Evolutionary conservation across 306 rosid genomes (phyloP).

Genomic region (Datisca glomerata): DNA sequence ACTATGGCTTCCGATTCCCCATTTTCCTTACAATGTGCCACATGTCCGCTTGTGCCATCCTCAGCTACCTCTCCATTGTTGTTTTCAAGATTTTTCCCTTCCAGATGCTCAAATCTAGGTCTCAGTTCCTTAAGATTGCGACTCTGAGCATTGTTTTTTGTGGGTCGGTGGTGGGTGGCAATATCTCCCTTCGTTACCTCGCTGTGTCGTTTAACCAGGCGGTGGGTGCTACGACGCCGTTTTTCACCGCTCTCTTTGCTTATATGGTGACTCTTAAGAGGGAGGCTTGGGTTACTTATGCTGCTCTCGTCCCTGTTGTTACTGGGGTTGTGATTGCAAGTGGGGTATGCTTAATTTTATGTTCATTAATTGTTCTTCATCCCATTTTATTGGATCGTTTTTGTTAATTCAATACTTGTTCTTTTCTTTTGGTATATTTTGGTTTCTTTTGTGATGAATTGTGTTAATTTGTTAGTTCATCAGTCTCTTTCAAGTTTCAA

Average conservation of each 20-base stretch:
- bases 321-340: conserved; percentile 97
- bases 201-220: conserved; percentile 96
- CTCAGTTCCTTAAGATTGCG: conserved; percentile 78
- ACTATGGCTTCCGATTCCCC: conserved; percentile 80
- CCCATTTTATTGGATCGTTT: background rate
- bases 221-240: conserved; percentile 95
- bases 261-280: conserved; percentile 77
- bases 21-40: conserved; percentile 99
- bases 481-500: too few species aligned
- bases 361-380: background rate
- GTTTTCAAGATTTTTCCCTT: conserved; percentile 73
- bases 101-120: conserved; percentile 70
- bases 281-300: conserved; percentile 92
- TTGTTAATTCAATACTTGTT: conserved; percentile 10
- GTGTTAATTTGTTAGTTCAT: background rate
- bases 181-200: conserved; percentile 75
- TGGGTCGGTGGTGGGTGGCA: conserved; percentile 91
- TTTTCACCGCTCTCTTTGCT: conserved; percentile 87
- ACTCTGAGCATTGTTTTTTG: conserved; percentile 80
- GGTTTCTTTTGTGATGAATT: background rate
- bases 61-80: conserved; percentile 79
- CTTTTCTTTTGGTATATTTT: conserved; percentile 7
- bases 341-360: conserved; percentile 51
- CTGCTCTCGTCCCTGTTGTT: conserved; percentile 95
- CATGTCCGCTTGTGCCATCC: conserved; percentile 88